These are phyloP conservation scores for Rhizopogon vulgaris DNA, from an alignment of 768 basidiomycete genomes.

Conservation along the genomic window DNA sequence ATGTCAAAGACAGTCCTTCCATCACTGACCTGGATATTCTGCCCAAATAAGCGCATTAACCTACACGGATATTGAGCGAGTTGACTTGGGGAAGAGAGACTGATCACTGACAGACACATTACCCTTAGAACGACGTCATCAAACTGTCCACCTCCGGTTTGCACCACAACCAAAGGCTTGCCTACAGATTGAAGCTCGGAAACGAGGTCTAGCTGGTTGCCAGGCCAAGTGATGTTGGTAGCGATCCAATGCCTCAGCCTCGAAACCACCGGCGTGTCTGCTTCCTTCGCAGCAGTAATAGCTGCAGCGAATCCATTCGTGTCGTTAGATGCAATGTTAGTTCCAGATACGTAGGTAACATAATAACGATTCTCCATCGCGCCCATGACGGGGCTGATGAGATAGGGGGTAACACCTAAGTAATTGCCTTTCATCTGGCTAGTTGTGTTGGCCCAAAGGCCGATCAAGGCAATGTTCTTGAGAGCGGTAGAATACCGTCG, in stretches of 20 bases:
- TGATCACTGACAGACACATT: slow-evolving; percentile 31
- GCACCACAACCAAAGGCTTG: slow-evolving; percentile 48
- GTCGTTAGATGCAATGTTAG: slow-evolving; percentile 31
- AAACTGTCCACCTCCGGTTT: slow-evolving; percentile 54
- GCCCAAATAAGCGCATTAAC: slow-evolving; percentile 52
- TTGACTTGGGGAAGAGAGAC: background rate
- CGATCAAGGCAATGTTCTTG: slow-evolving; percentile 49
- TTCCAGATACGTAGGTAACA: slow-evolving; percentile 38
- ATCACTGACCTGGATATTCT: slow-evolving; percentile 35
- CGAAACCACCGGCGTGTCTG: slow-evolving; percentile 52
- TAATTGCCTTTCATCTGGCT: slow-evolving; percentile 56
- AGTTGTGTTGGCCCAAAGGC: slow-evolving; percentile 54
- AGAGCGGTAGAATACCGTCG: slow-evolving; percentile 51
- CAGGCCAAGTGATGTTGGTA: slow-evolving; percentile 47
- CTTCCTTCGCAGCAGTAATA: slow-evolving; percentile 38
- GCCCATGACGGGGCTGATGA: slow-evolving; percentile 46
- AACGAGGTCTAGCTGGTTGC: slow-evolving; percentile 47
- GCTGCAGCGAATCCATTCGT: slow-evolving; percentile 46
- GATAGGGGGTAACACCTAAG: slow-evolving; percentile 46
- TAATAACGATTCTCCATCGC: slow-evolving; percentile 42
- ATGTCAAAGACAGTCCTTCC: slow-evolving; percentile 50
- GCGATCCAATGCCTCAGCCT: slow-evolving; percentile 43
- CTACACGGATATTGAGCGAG: slow-evolving; percentile 18
- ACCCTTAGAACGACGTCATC: slow-evolving; percentile 39
- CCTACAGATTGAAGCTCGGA: slow-evolving; percentile 36